phyloP scores from a whole-genome alignment of 2,329 filamentous ascomycete species.

The Nemania sp. region DNA sequence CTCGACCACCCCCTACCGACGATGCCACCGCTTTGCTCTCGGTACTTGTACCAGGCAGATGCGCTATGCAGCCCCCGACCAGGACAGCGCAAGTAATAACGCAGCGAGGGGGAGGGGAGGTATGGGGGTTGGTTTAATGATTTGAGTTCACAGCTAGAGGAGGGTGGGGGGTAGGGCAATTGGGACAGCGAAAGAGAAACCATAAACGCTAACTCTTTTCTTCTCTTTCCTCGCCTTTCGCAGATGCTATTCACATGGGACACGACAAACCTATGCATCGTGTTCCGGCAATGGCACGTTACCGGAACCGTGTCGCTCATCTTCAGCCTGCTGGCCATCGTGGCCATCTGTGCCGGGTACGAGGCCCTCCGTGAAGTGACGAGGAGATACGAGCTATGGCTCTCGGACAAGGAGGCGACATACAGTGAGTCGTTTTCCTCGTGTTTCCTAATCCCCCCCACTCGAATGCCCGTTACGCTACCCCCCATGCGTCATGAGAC shows the following conservation, averaged over 20 bases:
- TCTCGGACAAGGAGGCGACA: slow-evolving; percentile 53
- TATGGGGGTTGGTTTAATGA: neutral
- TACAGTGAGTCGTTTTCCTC: slow-evolving; percentile 53
- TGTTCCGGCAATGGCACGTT: slow-evolving; percentile 92
- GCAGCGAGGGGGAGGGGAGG: neutral
- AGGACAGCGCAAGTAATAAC: neutral
- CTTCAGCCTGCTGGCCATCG: slow-evolving; percentile 79
- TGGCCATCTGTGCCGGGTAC: slow-evolving; percentile 87
- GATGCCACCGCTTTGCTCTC: too few species aligned
- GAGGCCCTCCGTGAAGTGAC: slow-evolving; percentile 81
- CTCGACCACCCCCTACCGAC: neutral
- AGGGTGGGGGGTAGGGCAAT: neutral
- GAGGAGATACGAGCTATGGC: slow-evolving; percentile 72
- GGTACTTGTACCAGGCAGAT: too few species aligned
- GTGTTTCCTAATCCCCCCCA: neutral
- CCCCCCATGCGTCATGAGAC: too few species aligned
- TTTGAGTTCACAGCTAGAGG: neutral
- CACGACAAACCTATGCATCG: slow-evolving; percentile 90
- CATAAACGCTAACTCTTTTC: slow-evolving; percentile 11
- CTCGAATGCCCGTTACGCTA: too few species aligned
- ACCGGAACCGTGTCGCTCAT: slow-evolving; percentile 74
- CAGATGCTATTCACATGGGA: slow-evolving; percentile 99
- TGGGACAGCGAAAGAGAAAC: neutral
- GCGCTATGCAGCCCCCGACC: neutral
- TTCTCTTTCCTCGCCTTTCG: neutral